phyloP scores from a whole-genome alignment of 768 basidiomycete species.

The Panellus pusillus region DNA sequence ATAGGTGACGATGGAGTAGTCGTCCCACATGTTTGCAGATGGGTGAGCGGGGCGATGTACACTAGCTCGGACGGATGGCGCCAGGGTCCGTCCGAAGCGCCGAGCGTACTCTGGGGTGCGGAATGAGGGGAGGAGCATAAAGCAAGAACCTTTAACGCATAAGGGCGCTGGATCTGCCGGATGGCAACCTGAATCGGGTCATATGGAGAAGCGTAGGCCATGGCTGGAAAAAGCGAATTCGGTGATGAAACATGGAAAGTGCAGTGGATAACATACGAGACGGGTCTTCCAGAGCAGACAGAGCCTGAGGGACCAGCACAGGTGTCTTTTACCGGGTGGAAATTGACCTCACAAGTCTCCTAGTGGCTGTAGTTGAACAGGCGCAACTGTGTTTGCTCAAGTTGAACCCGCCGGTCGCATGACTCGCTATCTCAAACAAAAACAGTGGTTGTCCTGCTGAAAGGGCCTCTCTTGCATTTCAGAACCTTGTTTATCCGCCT shows the following conservation, averaged over 20 bases:
- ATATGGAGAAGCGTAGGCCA: slow-evolving; percentile 3
- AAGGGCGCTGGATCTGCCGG: slow-evolving; percentile 4
- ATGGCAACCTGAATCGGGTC: slow-evolving; percentile 12
- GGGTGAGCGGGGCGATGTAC: slow-evolving; percentile 14
- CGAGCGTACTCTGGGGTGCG: slow-evolving; percentile 6
- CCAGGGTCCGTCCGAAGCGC: not conserved
- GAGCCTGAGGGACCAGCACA: slow-evolving; percentile 7
- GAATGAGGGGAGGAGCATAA: slow-evolving; percentile 18
- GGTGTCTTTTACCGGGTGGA: slow-evolving; percentile 1
- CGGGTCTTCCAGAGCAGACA: not conserved
- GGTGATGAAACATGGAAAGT: slow-evolving; percentile 2
- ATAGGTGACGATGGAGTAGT: slow-evolving; percentile 14
- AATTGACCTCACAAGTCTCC: slow-evolving; percentile 9
- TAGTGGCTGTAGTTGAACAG: slow-evolving; percentile 16
- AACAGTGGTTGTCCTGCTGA: not conserved
- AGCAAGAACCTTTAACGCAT: slow-evolving; percentile 13
- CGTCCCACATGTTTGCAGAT: slow-evolving; percentile 7
- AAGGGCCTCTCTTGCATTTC: not conserved
- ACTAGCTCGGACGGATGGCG: slow-evolving; percentile 12
- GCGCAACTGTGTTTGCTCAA: slow-evolving; percentile 8
- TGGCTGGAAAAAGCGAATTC: slow-evolving; percentile 14
- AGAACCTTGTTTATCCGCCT: not conserved
- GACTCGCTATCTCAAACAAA: slow-evolving; percentile 5
- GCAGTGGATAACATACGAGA: not conserved
- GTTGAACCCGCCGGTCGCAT: slow-evolving; percentile 5